Base-by-base conservation (phyloP, 2,329 filamentous ascomycete genomes). In the Berkeleyomyces rouxiae region DNA sequence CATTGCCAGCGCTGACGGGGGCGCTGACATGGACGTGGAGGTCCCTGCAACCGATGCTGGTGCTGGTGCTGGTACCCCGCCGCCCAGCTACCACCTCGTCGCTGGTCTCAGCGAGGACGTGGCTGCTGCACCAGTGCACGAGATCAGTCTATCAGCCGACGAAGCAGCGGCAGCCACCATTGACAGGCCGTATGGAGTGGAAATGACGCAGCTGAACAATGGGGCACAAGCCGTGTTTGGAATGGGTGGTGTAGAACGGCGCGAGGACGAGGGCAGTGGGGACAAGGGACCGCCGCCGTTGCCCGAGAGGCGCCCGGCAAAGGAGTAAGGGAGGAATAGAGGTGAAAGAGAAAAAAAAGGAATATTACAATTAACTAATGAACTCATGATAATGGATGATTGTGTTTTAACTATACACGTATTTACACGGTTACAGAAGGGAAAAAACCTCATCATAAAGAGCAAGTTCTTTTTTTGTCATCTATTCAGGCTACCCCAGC, bases 1-100 rank as follows among this genome's bases (percentile, higher is more conserved):
- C 61, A 63, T 65, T 3, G 61, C 59, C 2, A 65, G 66, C 47
- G 65, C 65, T 3, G 59, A 63, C n/a, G 63, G 53, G 1, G 66
- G 51, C 31, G 44, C 10, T 2, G n/a, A 7, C 42, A 37, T 53
- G 43, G 43, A 59, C 58, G 9, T 33, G 58, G 13, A 23, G 23
- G 23, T 23, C 23, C 31, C 6, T 59, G 43, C 37, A 43, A 23
- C 31, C 40, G n/a, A 40, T 5, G 23, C 11, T 36, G 42, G 40
- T n/a, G n/a, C 47, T 16, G 23, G 1, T 16, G 46, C 7, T 16
- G 46, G 37, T 2, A 33, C 33, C 49, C 49, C 33, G 13, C 49
- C 49, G 7, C 47, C 31, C 47, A 51, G 9, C 47, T 51, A 51
- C 11, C 47, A 51, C 31, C 47, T 51, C 16, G 11, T 51, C 11